A percentile compares a stretch with the other conserved stretches of the same genome.
These are phyloP conservation scores for Priceomyces melissophilus DNA, from an alignment of 805 yeast species.

Conservation along the genomic window DNA sequence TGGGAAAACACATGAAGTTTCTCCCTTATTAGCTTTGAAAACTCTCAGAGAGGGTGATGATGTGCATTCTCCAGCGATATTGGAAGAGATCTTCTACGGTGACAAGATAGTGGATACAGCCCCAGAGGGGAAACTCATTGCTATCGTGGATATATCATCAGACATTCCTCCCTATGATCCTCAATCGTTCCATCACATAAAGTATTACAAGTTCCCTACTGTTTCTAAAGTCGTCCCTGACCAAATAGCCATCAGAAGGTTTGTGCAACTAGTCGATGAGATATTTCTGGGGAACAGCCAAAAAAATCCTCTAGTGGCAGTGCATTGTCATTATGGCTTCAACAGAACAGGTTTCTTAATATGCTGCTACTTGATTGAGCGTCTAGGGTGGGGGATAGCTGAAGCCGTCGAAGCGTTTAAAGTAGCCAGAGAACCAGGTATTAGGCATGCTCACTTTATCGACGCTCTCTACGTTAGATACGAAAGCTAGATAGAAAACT, in stretches of 20 bases:
- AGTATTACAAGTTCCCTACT: conserved; percentile 70
- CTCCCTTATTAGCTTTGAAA: conserved; percentile 68
- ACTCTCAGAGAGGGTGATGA: conserved; percentile 64
- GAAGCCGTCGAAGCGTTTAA: conserved; percentile 63
- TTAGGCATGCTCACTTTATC: conserved; percentile 72
- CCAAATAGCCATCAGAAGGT: conserved; percentile 52
- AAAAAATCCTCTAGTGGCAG: conserved; percentile 45
- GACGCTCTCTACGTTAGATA: conserved; percentile 70
- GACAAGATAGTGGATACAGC: conserved; percentile 5
- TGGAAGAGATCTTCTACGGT: conserved; percentile 47
- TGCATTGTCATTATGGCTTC: conserved; percentile 82
- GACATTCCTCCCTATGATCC: conserved; percentile 74
- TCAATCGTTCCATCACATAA: conserved; percentile 45
- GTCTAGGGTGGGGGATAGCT: conserved; percentile 53
- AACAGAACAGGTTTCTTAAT: conserved; percentile 74
- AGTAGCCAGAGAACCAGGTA: conserved; percentile 62
- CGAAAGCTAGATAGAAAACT: conserved; percentile 20
- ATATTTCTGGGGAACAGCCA: conserved; percentile 26
- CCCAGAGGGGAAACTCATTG: conserved; percentile 41
- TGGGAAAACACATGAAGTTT: conserved; percentile 24
- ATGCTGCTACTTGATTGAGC: conserved; percentile 64
- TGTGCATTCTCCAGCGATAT: conserved; percentile 52
- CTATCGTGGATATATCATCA: conserved; percentile 67
- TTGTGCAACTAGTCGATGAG: conserved; percentile 50
- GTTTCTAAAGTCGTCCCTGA: conserved; percentile 77